Base-by-base conservation (phyloP, 2,329 filamentous ascomycete species). In the Colletotrichum euphorbiae region DNA sequence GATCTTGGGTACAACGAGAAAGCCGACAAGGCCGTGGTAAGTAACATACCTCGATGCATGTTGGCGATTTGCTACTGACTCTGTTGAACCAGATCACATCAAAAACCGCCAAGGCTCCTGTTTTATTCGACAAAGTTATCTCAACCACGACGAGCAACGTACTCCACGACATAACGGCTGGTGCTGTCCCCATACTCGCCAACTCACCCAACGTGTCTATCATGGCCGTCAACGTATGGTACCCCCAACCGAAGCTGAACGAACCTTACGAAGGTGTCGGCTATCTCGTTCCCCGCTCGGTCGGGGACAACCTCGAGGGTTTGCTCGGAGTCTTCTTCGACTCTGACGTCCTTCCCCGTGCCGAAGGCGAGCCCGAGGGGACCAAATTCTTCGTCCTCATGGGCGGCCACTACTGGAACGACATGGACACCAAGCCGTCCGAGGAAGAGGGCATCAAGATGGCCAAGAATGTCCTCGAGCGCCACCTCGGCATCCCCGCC, bases 301-400 rank as follows among this genome's bases (percentile, higher is more conserved):
- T 93, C 1, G 86, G 90, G 3, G 85, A 93, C 71, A 97, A 97
- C 76, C 91, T 93, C 1, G 93, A 97, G 77, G 87, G 89, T 69
- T 92, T 91, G 0, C 89, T 99, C 6, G 96, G 96, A 70, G 94
- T 98, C 59, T 91, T 98, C 69, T 98, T 98, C 78, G 94, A 97
- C 79, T 93, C 90, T 2, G 89, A 93, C 71, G 86, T 81, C 33
- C 70, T 75, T 62, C 71, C 73, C 48, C 74, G 79, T 55, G 80
- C 4, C 17, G 17, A 78, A 79, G 69, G 78, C 78, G 69, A 68
- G 33, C n/a, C 71, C 72, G 40, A 40, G 40, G 60, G 72, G 62
- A 71, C 75, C 77, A 0, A 93, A 93, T 45, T 71, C 60, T 97
- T 95, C 15, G 92, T 98, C 73, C 97, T 99, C 89, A 83, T 99